Conservation (phyloP, 306 rosid species). For the Rosa multiflora region DNA sequence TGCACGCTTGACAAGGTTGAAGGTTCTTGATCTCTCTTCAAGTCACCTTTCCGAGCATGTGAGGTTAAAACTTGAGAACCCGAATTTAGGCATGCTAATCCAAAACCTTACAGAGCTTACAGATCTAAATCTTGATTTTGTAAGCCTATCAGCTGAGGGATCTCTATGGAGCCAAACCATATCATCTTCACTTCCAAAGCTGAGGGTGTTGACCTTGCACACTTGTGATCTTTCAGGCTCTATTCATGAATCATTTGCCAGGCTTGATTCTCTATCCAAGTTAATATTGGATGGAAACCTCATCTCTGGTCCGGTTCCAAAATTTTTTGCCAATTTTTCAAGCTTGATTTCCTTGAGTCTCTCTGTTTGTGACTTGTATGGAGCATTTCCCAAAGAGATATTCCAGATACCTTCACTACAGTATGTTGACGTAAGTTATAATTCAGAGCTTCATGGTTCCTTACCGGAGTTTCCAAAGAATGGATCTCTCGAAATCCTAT, state of each 20-base stretch:
- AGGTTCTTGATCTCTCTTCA: not conserved
- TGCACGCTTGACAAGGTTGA: not conserved
- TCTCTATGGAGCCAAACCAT: not conserved
- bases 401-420: slow-evolving; percentile 21
- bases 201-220: not conserved
- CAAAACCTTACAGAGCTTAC: not conserved
- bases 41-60: too few species aligned
- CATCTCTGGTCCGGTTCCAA: slow-evolving; percentile 14
- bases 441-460: slow-evolving; percentile 12
- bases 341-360: slow-evolving; percentile 22
- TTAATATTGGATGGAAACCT: not conserved
- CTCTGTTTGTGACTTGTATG: not conserved
- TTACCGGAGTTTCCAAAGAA: slow-evolving; percentile 10
- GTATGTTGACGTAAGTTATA: not conserved
- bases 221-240: slow-evolving; percentile 16
- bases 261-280: not conserved
- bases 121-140: not conserved
- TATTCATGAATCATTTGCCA: not conserved
- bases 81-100: not conserved
- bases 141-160: not conserved
- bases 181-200: slow-evolving; percentile 1
- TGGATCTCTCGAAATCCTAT: not conserved
- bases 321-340: slow-evolving; percentile 9
- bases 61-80: not conserved
- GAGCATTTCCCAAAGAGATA: slow-evolving; percentile 22